Percentiles rank a stretch among this genome's conserved stretches.
Evolutionary conservation across 148 eudicot genomes (phyloP).

Genomic region (Rhododendron simsii): DNA sequence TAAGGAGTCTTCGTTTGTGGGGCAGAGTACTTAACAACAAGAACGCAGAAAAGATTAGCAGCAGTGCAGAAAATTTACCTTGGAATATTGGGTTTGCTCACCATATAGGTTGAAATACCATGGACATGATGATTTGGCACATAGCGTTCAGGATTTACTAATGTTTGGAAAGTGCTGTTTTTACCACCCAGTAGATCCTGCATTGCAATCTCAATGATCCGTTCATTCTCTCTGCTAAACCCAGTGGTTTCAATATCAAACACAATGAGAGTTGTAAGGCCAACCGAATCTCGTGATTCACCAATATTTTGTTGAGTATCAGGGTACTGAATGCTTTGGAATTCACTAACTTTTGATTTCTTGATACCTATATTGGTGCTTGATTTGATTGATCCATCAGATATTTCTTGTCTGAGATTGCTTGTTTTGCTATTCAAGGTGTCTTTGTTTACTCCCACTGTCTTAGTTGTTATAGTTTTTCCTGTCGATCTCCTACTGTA

Average conservation of each 20-base stretch:
- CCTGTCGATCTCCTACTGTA: constrained; percentile 53
- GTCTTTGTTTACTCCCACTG: constrained; percentile 38
- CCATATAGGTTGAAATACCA: constrained; percentile 62
- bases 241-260: constrained; percentile 93
- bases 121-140: constrained; percentile 57
- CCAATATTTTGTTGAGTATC: constrained; percentile 40
- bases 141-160: constrained; percentile 65
- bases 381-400: constrained; percentile 27
- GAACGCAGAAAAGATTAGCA: neutral
- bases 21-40: neutral
- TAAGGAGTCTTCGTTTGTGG: neutral
- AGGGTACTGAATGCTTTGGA: constrained; percentile 30
- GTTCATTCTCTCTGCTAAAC: constrained; percentile 38
- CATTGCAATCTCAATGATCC: constrained; percentile 83
- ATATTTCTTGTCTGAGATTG: constrained; percentile 37
- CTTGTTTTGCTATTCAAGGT: constrained; percentile 31
- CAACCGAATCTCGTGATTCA: constrained; percentile 44
- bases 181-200: constrained; percentile 78
- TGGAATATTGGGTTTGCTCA: constrained; percentile 60
- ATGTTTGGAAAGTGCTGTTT: constrained; percentile 78
- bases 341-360: constrained; percentile 27
- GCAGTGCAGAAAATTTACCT: constrained; percentile 39
- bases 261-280: constrained; percentile 47
- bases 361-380: constrained; percentile 26
- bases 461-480: constrained; percentile 37